Base-by-base conservation (phyloP, 352 stramenopile genomes). In the Phytopythium mirpurense region DNA sequence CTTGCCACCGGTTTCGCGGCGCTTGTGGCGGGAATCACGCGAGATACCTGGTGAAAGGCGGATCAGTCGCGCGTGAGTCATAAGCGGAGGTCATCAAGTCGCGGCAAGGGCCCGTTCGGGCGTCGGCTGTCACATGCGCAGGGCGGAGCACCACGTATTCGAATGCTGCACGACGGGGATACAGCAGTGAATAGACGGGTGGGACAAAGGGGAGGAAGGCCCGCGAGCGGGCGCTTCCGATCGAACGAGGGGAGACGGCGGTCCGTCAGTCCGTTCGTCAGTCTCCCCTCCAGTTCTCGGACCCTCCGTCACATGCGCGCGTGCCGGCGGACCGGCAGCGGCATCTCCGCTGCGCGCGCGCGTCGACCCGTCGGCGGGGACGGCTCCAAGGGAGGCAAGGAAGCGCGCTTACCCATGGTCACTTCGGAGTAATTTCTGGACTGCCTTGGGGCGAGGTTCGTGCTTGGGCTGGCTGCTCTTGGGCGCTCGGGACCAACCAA, bases 11-110 rank as follows among this genome's bases (percentile, higher is more conserved):
- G 97, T 99, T 83, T 98, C 91, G 70, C 97, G 95, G 77, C 97
- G 96, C 90, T 99, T 99, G 89, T 99, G 97, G 63, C 85, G 91
- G 70, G 95, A 98, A 92, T 99, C 97, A 87, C 97, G 96, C 83
- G 96, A 98, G 85, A 99, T 99, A 98, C 97, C 97, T 98, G 83
- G 51, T 32, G 37, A n/a, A 14, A n/a, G 38, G 29, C 5, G 9
- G 29, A 42, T 56, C 19, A 59, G 49, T 74, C 53, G 50, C 36
- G 42, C 54, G 43, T 40, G 53, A 36, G 36, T 54, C 44, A 63
- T 35, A 24, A 32, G 29, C 5, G 29, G 29, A 32, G 29, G 29
- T n/a, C n/a, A n/a, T n/a, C n/a, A n/a, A 9, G 29, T 5, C 5
- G 29, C 5, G 29, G 29, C 29, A 5, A 10, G 2, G 34, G 12